These are phyloP conservation scores for Pelargonium nanum DNA, from an alignment of 345 rosid species.

Conservation along the genomic window DNA sequence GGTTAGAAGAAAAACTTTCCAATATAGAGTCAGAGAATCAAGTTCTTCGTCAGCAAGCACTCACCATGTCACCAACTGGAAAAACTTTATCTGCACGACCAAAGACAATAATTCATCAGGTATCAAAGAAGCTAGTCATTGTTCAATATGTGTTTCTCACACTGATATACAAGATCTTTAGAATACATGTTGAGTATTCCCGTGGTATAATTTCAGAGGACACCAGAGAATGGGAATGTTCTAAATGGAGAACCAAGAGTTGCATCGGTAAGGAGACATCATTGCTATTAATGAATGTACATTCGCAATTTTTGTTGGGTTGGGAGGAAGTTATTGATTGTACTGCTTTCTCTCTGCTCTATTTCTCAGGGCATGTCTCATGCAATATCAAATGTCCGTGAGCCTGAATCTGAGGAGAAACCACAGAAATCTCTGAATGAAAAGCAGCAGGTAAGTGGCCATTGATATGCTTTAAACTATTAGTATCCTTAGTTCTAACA, in stretches of 20 bases:
- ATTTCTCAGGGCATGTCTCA: constrained; percentile 33
- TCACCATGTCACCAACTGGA: constrained; percentile 87
- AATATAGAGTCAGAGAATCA: constrained; percentile 96
- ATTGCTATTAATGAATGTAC: constrained; percentile 2
- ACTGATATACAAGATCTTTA: not conserved
- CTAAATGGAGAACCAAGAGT: constrained; percentile 62
- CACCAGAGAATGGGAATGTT: constrained; percentile 71
- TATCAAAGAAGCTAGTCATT: constrained; percentile 17
- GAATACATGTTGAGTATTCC: constrained; percentile 5
- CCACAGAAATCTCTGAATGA: constrained; percentile 94
- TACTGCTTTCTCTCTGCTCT: constrained; percentile 5
- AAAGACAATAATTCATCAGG: constrained; percentile 66
- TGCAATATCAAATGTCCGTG: constrained; percentile 47
- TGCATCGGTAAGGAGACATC: constrained; percentile 36
- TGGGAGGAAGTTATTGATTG: not conserved
- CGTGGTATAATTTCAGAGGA: constrained; percentile 50
- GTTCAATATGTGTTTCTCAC: not conserved
- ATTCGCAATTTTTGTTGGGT: constrained; percentile 1
- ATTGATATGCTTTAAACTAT: no score
- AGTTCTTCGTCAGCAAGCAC: constrained; percentile 95
- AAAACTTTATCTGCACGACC: constrained; percentile 59
- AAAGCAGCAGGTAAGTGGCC: constrained; percentile 75
- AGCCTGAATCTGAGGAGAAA: constrained; percentile 94
- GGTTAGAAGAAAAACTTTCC: constrained; percentile 91
- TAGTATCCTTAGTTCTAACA: no score